Percentiles rank a stretch among this genome's conserved stretches.
These are phyloP conservation scores for Aureobasidium mangrovei DNA, from an alignment of 2,329 filamentous ascomycete genomes.

Conservation along the genomic window DNA sequence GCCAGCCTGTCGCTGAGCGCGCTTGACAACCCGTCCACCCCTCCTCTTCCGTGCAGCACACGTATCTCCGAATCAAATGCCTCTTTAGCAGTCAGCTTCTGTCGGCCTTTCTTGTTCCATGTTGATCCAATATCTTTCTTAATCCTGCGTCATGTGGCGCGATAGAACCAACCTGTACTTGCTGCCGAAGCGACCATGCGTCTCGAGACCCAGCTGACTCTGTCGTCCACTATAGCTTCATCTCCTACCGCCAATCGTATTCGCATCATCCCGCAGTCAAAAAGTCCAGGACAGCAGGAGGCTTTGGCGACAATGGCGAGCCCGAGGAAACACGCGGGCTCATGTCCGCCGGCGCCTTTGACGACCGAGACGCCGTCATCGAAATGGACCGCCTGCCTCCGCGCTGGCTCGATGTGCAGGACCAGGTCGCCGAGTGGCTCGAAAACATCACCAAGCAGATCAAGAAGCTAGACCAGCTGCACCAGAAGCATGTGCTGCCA, in stretches of 20 bases:
- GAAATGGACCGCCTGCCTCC: constrained; percentile 97
- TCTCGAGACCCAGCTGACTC: neutral
- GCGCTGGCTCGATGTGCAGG: constrained; percentile 89
- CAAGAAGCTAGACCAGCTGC: constrained; percentile 77
- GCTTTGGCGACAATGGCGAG: constrained; percentile 37
- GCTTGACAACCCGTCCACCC: neutral
- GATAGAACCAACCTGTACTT: constrained; percentile 93
- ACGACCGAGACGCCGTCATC: constrained; percentile 83
- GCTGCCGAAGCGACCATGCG: constrained; percentile 11
- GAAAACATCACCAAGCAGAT: constrained; percentile 74
- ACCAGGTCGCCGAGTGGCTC: constrained; percentile 81
- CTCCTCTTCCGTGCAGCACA: neutral
- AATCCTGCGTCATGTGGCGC: constrained; percentile 53
- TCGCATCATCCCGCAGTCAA: constrained; percentile 78
- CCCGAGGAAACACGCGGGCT: constrained; percentile 65
- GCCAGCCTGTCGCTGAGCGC: too few species aligned
- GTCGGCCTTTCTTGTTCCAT: neutral
- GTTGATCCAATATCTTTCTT: neutral
- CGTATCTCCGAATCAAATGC: neutral
- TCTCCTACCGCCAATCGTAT: constrained; percentile 98
- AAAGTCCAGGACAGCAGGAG: constrained; percentile 55
- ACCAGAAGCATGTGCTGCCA: constrained; percentile 93
- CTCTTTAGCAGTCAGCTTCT: neutral
- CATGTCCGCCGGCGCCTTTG: constrained; percentile 66
- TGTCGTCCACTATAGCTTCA: constrained; percentile 55